phyloP scores from a whole-genome alignment of 2,329 filamentous ascomycete genomes.

The Penicillium sp. region DNA sequence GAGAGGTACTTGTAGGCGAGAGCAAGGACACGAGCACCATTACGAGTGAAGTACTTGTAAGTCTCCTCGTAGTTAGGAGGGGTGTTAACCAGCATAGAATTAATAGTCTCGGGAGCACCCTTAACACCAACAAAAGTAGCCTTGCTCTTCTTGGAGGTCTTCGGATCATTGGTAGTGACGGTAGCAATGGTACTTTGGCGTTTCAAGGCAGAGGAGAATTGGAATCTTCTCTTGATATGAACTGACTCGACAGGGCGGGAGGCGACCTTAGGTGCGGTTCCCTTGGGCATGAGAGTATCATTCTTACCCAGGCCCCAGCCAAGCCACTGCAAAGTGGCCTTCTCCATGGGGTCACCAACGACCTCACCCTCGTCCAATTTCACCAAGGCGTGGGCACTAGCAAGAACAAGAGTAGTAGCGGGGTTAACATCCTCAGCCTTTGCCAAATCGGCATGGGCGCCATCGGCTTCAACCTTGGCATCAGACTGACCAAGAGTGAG shows the following conservation, averaged over 20 bases:
- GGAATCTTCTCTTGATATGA: slow-evolving; percentile 94
- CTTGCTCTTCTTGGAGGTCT: slow-evolving; percentile 72
- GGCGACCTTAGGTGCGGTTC: slow-evolving; percentile 39
- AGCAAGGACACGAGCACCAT: slow-evolving; percentile 89
- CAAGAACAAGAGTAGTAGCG: slow-evolving; percentile 88
- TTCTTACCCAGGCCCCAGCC: slow-evolving; percentile 92
- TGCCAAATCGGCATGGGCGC: slow-evolving; percentile 77
- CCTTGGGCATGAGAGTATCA: slow-evolving; percentile 74
- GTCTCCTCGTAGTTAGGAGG: slow-evolving; percentile 94
- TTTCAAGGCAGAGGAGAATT: slow-evolving; percentile 95
- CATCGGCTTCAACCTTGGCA: slow-evolving; percentile 70
- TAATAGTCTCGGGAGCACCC: slow-evolving; percentile 94
- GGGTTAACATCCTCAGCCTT: slow-evolving; percentile 69
- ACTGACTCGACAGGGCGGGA: slow-evolving; percentile 65
- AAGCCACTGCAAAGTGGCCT: slow-evolving; percentile 84
- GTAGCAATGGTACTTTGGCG: slow-evolving; percentile 92
- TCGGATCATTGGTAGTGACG: slow-evolving; percentile 69
- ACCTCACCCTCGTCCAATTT: slow-evolving; percentile 96
- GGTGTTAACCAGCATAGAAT: slow-evolving; percentile 81
- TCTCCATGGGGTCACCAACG: slow-evolving; percentile 98
- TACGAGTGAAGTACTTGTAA: slow-evolving; percentile 95
- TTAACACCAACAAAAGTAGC: slow-evolving; percentile 95
- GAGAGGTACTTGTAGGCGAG: slow-evolving; percentile 92
- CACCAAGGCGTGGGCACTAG: slow-evolving; percentile 91
- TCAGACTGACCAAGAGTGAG: slow-evolving; percentile 70